Conservation (phyloP, 2,329 filamentous ascomycete species). For the Colletotrichum sp. region DNA sequence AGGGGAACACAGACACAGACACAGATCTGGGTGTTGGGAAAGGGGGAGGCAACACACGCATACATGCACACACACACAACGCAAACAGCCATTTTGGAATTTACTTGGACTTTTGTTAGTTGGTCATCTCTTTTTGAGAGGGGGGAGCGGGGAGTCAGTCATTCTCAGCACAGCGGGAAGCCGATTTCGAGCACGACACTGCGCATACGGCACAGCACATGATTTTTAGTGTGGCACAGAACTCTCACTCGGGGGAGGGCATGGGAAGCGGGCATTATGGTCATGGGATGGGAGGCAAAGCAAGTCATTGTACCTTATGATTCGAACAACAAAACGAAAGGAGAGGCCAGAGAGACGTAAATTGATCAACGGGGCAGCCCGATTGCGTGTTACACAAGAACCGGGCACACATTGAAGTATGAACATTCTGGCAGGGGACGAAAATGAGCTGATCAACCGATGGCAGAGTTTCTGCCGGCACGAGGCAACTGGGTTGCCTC, state of each 20-base stretch:
- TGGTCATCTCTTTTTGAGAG: neutral
- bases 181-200: neutral
- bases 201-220: neutral
- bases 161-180: neutral
- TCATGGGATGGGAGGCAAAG: neutral
- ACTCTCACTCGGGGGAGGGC: neutral
- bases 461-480: neutral
- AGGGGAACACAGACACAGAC: neutral
- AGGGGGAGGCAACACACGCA: neutral
- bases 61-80: neutral
- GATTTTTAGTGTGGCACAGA: neutral
- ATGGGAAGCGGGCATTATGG: neutral
- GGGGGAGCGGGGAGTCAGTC: neutral
- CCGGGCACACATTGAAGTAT: neutral
- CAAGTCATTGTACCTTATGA: neutral
- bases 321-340: neutral
- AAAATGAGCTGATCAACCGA: neutral
- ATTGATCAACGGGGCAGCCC: neutral
- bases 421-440: neutral
- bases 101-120: neutral
- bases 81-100: neutral
- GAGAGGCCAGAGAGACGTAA: neutral
- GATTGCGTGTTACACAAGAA: neutral
- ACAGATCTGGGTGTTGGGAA: neutral
- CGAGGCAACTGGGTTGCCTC: neutral